These are phyloP conservation scores for Tilletia setariae DNA, from an alignment of 1,284 basidiomycete genomes.

Conservation along the genomic window DNA sequence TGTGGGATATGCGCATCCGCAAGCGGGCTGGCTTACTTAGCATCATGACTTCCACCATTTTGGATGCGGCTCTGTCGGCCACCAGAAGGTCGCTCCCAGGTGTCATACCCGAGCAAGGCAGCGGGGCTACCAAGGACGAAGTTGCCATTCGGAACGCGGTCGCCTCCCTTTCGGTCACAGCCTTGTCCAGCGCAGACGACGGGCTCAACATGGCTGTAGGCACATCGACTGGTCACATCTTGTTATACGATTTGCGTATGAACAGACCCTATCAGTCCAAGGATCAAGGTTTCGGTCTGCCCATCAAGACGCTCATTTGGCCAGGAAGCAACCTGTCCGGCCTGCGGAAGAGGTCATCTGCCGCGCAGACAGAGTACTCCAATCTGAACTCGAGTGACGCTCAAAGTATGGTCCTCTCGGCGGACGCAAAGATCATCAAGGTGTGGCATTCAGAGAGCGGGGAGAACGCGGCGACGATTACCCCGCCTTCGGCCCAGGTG, in stretches of 20 bases:
- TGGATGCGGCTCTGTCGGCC: conserved; percentile 50
- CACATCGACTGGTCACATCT: conserved; percentile 87
- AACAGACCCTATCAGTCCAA: conserved; percentile 79
- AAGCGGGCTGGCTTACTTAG: conserved; percentile 69
- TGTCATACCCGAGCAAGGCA: conserved; percentile 21
- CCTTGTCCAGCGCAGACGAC: conserved; percentile 70
- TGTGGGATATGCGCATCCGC: conserved; percentile 93
- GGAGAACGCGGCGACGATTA: conserved; percentile 86
- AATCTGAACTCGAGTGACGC: conserved; percentile 69
- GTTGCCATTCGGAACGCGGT: conserved; percentile 48
- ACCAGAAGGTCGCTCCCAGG: conserved; percentile 54
- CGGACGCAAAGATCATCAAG: conserved; percentile 53
- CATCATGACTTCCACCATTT: conserved; percentile 63
- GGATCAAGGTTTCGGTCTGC: conserved; percentile 94
- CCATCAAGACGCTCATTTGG: conserved; percentile 83
- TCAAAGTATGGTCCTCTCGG: conserved; percentile 57
- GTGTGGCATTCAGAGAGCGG: conserved; percentile 73
- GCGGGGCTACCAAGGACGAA: conserved; percentile 19
- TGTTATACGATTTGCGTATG: conserved; percentile 90
- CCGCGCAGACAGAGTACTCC: conserved; percentile 56
- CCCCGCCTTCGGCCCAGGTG: conserved; percentile 80
- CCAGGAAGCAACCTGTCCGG: conserved; percentile 63
- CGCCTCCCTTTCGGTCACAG: conserved; percentile 68
- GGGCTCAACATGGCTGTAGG: conserved; percentile 91
- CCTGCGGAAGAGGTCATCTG: conserved; percentile 20